These are phyloP conservation scores for Nepenthes mirabilis DNA, from an alignment of 148 eudicot genomes.

Conservation along the genomic window DNA sequence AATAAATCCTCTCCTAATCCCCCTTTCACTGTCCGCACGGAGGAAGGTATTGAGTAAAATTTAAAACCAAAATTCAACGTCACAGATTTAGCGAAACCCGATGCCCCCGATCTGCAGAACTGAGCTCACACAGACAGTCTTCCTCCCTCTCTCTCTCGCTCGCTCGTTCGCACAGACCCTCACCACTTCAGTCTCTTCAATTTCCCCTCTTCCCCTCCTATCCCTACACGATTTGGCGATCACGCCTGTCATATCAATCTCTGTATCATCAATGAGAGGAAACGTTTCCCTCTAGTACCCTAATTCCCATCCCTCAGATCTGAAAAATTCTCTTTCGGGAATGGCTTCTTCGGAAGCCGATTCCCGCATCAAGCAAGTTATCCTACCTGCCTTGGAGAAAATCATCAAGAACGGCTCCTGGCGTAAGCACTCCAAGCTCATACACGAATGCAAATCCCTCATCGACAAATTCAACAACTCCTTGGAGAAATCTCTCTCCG, in stretches of 20 bases:
- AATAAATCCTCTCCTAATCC: too few relatives aligned
- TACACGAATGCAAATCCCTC: slow-evolving; percentile 59
- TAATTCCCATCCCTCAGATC: slow-evolving; percentile 5
- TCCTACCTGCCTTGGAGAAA: slow-evolving; percentile 57
- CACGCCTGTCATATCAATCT: too few relatives aligned
- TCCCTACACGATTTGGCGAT: background rate
- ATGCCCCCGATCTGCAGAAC: background rate
- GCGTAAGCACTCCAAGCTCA: slow-evolving; percentile 80
- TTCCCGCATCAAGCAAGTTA: slow-evolving; percentile 60
- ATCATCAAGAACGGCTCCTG: slow-evolving; percentile 82
- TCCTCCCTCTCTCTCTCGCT: background rate
- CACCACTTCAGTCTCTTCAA: background rate
- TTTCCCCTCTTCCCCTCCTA: background rate
- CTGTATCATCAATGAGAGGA: too few relatives aligned
- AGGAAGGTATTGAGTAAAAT: background rate
- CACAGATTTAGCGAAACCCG: background rate
- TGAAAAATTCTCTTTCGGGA: slow-evolving; percentile 20
- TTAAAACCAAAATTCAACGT: background rate
- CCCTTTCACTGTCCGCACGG: too few relatives aligned
- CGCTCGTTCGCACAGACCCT: background rate
- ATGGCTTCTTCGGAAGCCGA: slow-evolving; percentile 96
- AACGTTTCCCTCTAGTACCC: background rate
- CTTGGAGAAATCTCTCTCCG: slow-evolving; percentile 15
- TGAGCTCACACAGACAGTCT: background rate
- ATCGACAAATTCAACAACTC: slow-evolving; percentile 31